Evolutionary conservation across 805 yeast genomes (phyloP), one percentile per base, ranked within the genome.

Genomic region (Barnettozyma populi): DNA sequence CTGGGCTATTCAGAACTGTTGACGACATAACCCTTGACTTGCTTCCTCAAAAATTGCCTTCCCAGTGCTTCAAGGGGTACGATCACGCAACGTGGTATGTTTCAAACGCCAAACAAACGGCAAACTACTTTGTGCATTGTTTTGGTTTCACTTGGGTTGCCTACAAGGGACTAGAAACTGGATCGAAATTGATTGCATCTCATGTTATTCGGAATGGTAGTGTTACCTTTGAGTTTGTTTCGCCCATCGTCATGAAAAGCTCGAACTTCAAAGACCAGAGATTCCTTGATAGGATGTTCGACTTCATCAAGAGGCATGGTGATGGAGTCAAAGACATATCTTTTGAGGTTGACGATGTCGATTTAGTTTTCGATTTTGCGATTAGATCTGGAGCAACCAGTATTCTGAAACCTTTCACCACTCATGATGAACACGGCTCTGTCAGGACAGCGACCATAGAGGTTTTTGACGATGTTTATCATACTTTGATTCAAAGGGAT

Each of bases 261-360:
- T 58, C 55, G 7, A 57, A 54, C 36, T 29, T 20, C n/a, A 18
- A 36, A 2, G 61, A 55, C 1, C 35, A 46, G 29, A 32, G 21
- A 7, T 47, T 51, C 18, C 59, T 71, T 19, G 51, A 66, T 9
- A 70, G 66, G 25, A 74, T 81, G 20, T 75, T 73, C 50, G 56
- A 62, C 11, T 81, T 76, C 54, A 64, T 81, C 7, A 56, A 61
- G 6, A 61, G 56, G 5, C 96, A 88, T 62, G 92, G 95, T 1
- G 90, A 86, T 59, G 86, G 88, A 5, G 87, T 87, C n/a, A 79
- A 79, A 61, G 94, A 88, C 58, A 78, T 88, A 10, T 76, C 88
- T 0, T 83, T 87, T 55, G 60, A 59, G n/a, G 92, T 86, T 0
- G 67, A 64, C 5, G 69, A 82, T 54, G 78, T 78, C 11, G 72